These are phyloP conservation scores for Euphorbia schlechtendalii DNA, from an alignment of 441 rosid species.

Conservation along the genomic window DNA sequence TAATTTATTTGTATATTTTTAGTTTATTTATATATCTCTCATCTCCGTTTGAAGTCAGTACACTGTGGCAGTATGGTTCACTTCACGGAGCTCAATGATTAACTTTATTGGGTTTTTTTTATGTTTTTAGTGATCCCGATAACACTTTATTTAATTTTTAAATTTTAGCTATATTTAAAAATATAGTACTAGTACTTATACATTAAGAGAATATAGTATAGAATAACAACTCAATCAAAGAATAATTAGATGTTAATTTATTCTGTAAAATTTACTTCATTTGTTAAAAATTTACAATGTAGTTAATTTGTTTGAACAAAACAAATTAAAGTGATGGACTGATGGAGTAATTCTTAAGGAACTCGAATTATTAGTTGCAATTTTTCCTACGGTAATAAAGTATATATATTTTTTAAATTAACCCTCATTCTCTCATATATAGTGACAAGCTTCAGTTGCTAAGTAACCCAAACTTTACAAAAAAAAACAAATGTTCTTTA, in stretches of 20 bases:
- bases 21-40: background rate
- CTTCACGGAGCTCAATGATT: constrained; percentile 29
- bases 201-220: no score
- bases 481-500: no score
- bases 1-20: no score
- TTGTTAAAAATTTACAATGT: no score
- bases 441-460: background rate
- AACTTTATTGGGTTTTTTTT: constrained; percentile 12
- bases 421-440: background rate
- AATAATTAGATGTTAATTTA: no score
- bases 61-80: constrained; percentile 16
- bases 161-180: no score
- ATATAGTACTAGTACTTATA: no score
- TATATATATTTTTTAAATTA: background rate
- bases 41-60: background rate
- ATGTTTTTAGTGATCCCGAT: constrained; percentile 27
- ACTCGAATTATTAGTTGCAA: background rate
- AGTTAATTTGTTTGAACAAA: background rate
- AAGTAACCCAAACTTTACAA: no score
- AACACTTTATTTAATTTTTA: background rate
- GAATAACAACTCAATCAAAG: no score
- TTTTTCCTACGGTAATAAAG: background rate
- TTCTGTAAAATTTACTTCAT: no score
- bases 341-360: background rate
- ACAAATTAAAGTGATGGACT: background rate